Conservation (phyloP, 2,329 filamentous ascomycete species). For the Ascochyta koolunga region DNA sequence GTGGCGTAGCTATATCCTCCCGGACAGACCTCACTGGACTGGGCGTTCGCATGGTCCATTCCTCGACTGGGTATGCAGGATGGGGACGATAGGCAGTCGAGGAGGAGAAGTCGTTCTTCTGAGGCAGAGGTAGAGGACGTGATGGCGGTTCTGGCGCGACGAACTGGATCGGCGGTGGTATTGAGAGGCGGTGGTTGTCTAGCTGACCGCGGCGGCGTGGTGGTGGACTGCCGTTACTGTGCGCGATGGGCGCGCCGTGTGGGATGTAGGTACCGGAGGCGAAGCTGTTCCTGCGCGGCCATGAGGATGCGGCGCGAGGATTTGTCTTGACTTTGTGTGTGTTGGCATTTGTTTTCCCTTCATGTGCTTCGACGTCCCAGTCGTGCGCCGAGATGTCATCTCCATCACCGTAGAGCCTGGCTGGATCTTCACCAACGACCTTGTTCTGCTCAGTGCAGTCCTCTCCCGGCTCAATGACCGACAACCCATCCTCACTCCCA, state of each 20-base stretch:
- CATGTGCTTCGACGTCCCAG: not conserved
- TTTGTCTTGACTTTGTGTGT: not conserved
- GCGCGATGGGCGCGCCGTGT: conserved; percentile 14
- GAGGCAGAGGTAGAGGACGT: conserved; percentile 26
- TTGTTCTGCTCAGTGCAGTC: not conserved
- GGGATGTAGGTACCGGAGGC: conserved; percentile 19
- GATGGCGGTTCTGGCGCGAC: conserved; percentile 17
- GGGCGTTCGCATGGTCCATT: conserved; percentile 36
- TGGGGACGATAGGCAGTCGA: conserved; percentile 31
- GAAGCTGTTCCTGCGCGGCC: not conserved
- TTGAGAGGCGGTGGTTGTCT: conserved; percentile 28
- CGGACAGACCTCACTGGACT: conserved; percentile 35
- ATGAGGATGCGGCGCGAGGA: not conserved
- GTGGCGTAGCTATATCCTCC: conserved; percentile 30
- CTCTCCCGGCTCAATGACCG: conserved; percentile 36
- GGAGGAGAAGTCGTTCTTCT: conserved; percentile 19
- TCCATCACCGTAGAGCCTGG: not conserved
- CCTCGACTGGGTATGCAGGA: conserved; percentile 31
- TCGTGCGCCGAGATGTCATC: not conserved
- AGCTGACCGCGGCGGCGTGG: conserved; percentile 4
- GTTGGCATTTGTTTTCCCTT: not conserved
- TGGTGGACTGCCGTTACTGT: conserved; percentile 1
- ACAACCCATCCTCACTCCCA: conserved; percentile 26
- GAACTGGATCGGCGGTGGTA: conserved; percentile 32
- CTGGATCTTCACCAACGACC: not conserved